These are phyloP conservation scores for Rhodotorula glutinis DNA, from an alignment of 1,284 basidiomycete species.

Conservation along the genomic window DNA sequence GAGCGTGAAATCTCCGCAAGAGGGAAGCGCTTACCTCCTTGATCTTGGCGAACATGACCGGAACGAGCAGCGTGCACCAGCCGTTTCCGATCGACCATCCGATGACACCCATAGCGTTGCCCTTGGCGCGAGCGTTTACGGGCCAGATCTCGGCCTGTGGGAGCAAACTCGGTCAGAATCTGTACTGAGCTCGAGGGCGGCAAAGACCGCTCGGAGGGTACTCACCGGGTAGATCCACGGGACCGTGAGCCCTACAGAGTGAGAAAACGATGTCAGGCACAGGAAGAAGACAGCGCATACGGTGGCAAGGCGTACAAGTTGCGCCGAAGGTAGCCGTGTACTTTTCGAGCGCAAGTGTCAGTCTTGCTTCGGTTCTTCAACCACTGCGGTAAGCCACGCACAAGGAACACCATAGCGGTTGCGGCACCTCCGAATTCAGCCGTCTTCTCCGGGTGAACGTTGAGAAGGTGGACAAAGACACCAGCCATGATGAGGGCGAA, in stretches of 20 bases:
- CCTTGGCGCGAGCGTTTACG: conserved; percentile 1
- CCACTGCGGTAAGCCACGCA: neutral
- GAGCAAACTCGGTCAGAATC: neutral
- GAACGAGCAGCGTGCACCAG: conserved; percentile 8
- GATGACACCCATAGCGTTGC: conserved; percentile 7
- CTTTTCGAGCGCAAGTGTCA: neutral
- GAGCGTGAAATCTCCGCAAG: neutral
- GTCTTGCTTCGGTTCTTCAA: neutral
- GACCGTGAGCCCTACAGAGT: conserved; percentile 1
- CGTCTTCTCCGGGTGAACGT: conserved; percentile 8
- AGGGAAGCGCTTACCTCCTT: neutral
- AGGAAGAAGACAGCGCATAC: neutral
- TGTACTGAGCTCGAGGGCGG: neutral
- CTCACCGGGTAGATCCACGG: conserved; percentile 4
- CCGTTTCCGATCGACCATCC: conserved; percentile 11
- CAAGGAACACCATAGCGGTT: conserved; percentile 4
- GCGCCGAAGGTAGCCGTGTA: conserved; percentile 10
- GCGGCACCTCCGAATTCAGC: conserved; percentile 6
- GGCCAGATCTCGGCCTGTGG: conserved; percentile 7
- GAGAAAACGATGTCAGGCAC: neutral
- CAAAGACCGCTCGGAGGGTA: neutral
- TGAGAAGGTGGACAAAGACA: conserved; percentile 7
- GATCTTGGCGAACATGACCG: conserved; percentile 10
- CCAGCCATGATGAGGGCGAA: conserved; percentile 12
- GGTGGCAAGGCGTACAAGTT: neutral